Percentiles rank a stretch among this genome's conserved stretches.
phyloP scores from a whole-genome alignment of 2,329 filamentous ascomycete genomes.

The Aspergillus terreus region DNA sequence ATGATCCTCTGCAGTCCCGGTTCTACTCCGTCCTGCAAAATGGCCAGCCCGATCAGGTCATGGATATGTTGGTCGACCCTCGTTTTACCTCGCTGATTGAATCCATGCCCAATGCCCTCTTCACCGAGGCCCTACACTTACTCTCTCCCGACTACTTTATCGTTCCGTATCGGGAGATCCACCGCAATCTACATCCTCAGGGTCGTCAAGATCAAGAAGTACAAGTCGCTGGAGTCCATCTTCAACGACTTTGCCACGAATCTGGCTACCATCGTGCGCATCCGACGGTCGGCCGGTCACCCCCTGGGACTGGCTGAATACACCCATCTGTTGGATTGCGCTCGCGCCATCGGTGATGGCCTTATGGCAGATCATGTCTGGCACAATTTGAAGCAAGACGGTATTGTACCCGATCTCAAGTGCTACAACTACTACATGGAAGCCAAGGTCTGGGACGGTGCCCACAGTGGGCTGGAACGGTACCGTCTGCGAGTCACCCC shows the following conservation, averaged over 20 bases:
- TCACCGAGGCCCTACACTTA: conserved; percentile 61
- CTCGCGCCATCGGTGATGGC: conserved; percentile 46
- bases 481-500: conserved; percentile 36
- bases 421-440: conserved; percentile 57
- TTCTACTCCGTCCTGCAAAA: conserved; percentile 30
- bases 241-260: conserved; percentile 39
- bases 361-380: conserved; percentile 46
- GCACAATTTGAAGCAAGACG: conserved; percentile 39
- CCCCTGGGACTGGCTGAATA: conserved; percentile 47
- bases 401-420: conserved; percentile 42
- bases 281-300: conserved; percentile 35
- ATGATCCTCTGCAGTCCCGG: conserved; percentile 2
- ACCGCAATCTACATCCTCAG: conserved; percentile 49
- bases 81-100: conserved; percentile 26
- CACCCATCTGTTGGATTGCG: conserved; percentile 51
- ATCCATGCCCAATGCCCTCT: conserved; percentile 51
- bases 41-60: conserved; percentile 39
- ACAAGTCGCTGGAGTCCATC: conserved; percentile 34
- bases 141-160: conserved; percentile 58
- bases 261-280: conserved; percentile 35
- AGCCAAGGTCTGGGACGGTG: conserved; percentile 45
- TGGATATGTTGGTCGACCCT: conserved; percentile 32
- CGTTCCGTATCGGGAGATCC: conserved; percentile 44
- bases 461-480: conserved; percentile 38
- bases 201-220: conserved; percentile 41